Evolutionary conservation across 768 basidiomycete species (phyloP).

Genomic region (Tricholomella constricta): DNA sequence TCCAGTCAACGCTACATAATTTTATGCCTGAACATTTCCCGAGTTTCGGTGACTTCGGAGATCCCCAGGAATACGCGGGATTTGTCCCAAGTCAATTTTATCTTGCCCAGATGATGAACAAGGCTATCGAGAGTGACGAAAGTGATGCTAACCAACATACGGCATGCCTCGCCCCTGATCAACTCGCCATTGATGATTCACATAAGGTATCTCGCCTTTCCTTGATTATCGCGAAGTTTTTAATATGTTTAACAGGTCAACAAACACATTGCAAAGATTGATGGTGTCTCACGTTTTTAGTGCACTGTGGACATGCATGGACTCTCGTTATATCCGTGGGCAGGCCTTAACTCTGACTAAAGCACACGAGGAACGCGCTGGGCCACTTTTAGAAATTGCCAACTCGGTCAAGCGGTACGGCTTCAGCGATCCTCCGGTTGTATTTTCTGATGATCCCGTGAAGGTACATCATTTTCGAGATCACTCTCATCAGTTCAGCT

Average conservation of each 20-base stretch:
- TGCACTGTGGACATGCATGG: slow-evolving; percentile 29
- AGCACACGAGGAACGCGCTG: slow-evolving; percentile 5
- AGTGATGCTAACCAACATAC: slow-evolving; percentile 27
- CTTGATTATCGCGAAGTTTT: no score
- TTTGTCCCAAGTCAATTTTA: slow-evolving; percentile 24
- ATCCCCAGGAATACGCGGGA: slow-evolving; percentile 17
- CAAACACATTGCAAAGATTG: slow-evolving; percentile 25
- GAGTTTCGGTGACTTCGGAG: background rate
- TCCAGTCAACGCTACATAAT: no score
- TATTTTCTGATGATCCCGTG: slow-evolving; percentile 12
- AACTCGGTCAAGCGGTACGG: slow-evolving; percentile 5
- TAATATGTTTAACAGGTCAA: no score
- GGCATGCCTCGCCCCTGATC: slow-evolving; percentile 20
- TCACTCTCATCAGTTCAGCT: background rate
- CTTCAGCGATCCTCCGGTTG: background rate
- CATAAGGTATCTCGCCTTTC: no score
- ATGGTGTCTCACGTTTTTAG: slow-evolving; percentile 21
- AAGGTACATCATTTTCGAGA: background rate
- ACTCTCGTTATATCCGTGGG: slow-evolving; percentile 16
- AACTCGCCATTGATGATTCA: slow-evolving; percentile 25
- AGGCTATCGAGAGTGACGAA: slow-evolving; percentile 23
- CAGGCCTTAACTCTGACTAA: slow-evolving; percentile 25
- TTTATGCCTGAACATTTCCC: no score
- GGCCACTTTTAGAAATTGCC: background rate
- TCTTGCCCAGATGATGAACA: slow-evolving; percentile 23